Percentiles rank a stretch among this genome's conserved stretches.
These are phyloP conservation scores for Sugiyamaella americana DNA, from an alignment of 805 yeast genomes.

Conservation along the genomic window DNA sequence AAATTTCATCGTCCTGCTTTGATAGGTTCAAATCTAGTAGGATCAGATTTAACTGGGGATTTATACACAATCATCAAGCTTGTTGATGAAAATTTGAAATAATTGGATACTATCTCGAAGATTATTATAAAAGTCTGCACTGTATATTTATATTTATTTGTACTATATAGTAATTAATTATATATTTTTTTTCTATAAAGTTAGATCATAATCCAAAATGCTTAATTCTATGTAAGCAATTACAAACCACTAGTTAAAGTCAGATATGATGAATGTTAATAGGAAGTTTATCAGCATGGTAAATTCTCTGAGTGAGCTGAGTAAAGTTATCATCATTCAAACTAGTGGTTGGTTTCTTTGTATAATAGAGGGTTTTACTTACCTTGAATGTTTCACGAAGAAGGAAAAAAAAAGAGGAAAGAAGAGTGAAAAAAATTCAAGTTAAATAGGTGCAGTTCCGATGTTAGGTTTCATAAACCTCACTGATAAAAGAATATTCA, in stretches of 20 bases:
- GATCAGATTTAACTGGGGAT: not conserved
- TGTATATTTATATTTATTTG: no score
- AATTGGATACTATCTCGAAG: no score
- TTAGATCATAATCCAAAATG: no score
- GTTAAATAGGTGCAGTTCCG: not conserved
- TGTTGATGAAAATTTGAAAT: not conserved
- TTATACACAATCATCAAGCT: not conserved
- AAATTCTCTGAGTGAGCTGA: constrained; percentile 28
- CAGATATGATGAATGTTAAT: not conserved
- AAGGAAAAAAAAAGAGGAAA: not conserved
- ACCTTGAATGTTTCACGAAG: not conserved
- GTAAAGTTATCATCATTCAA: constrained; percentile 22
- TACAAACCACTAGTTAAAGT: no score
- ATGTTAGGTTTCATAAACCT: not conserved
- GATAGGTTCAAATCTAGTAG: constrained; percentile 10
- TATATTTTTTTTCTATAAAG: no score
- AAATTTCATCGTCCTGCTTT: constrained; percentile 16
- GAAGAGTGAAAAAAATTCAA: not conserved
- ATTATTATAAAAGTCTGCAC: no score
- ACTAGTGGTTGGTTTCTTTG: not conserved
- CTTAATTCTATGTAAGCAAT: no score
- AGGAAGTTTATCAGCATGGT: constrained; percentile 19
- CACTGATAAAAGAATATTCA: no score
- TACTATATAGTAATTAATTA: no score
- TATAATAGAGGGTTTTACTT: not conserved